Conservation (phyloP, 768 basidiomycete species). For the Harrya chromipes region DNA sequence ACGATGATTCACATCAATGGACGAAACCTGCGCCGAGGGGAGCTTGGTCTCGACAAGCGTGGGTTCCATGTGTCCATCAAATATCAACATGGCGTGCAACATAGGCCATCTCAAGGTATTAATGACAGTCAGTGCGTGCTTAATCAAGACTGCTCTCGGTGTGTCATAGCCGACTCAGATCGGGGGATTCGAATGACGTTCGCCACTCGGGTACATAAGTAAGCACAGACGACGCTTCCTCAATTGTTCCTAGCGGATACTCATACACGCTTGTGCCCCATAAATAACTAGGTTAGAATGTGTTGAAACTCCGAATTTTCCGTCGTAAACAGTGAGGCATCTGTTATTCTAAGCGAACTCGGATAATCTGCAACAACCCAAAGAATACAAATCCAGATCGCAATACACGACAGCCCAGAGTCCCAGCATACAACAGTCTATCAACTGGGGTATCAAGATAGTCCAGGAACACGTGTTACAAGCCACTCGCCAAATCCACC, state of each 20-base stretch:
- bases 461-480: conserved; percentile 8
- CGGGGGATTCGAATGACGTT: conserved; percentile 12
- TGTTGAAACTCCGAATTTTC: conserved; percentile 12
- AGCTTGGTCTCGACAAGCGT: conserved; percentile 5
- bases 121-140: not conserved
- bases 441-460: conserved; percentile 22
- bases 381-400: conserved; percentile 23
- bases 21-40: not conserved
- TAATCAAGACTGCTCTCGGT: conserved; percentile 11
- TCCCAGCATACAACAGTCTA: conserved; percentile 22
- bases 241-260: conserved; percentile 2
- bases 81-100: not conserved
- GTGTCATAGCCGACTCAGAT: conserved; percentile 11
- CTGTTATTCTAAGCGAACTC: conserved; percentile 9
- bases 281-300: conserved; percentile 20
- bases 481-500: conserved; percentile 2
- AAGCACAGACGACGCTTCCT: conserved; percentile 1
- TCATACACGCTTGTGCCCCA: conserved; percentile 6
- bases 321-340: conserved; percentile 6
- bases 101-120: conserved; percentile 4
- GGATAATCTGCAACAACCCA: conserved; percentile 15
- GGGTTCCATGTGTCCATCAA: conserved; percentile 3
- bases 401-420: conserved; percentile 15
- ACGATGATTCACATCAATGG: conserved; percentile 4
- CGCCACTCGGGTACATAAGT: conserved; percentile 1